Percentiles rank a stretch among this genome's conserved stretches.
These are phyloP conservation scores for Bauhinia variegata DNA, from an alignment of 306 rosid species.

Conservation along the genomic window DNA sequence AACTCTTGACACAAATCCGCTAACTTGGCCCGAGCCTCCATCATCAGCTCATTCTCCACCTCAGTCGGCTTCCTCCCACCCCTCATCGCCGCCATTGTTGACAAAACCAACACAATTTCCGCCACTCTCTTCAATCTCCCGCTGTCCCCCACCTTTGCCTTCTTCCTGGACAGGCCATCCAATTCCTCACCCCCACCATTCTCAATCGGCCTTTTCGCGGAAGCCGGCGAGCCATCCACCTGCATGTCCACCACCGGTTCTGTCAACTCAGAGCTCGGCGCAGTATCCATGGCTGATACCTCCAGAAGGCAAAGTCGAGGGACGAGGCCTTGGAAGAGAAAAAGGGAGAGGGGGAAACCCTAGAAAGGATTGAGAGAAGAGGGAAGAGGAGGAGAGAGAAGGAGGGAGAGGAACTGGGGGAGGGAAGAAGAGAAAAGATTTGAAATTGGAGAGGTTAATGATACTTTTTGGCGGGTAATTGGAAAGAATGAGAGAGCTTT, in stretches of 20 bases:
- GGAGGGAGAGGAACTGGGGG: slow-evolving; percentile 16
- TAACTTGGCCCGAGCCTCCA: slow-evolving; percentile 78
- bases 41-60: slow-evolving; percentile 70
- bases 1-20: slow-evolving; percentile 64
- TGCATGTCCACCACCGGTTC: slow-evolving; percentile 20
- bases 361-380: slow-evolving; percentile 31
- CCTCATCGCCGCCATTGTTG: slow-evolving; percentile 78
- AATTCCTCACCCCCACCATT: slow-evolving; percentile 45
- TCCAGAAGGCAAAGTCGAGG: neutral
- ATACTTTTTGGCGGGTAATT: slow-evolving; percentile 39
- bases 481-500: slow-evolving; percentile 1
- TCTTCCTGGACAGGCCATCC: slow-evolving; percentile 52
- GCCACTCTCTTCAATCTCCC: slow-evolving; percentile 75
- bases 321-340: slow-evolving; percentile 27
- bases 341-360: slow-evolving; percentile 40
- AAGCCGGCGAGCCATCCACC: neutral
- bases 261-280: slow-evolving; percentile 8
- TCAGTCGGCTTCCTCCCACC: slow-evolving; percentile 74
- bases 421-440: slow-evolving; percentile 17
- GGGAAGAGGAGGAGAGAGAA: slow-evolving; percentile 22
- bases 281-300: slow-evolving; percentile 41
- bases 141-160: slow-evolving; percentile 49
- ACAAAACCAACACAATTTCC: slow-evolving; percentile 83
- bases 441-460: slow-evolving; percentile 17
- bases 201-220: slow-evolving; percentile 46